Percentiles rank a stretch among this genome's conserved stretches.
Evolutionary conservation across 805 yeast species (phyloP).

Genomic region (Zygosaccharomyces lentus): DNA sequence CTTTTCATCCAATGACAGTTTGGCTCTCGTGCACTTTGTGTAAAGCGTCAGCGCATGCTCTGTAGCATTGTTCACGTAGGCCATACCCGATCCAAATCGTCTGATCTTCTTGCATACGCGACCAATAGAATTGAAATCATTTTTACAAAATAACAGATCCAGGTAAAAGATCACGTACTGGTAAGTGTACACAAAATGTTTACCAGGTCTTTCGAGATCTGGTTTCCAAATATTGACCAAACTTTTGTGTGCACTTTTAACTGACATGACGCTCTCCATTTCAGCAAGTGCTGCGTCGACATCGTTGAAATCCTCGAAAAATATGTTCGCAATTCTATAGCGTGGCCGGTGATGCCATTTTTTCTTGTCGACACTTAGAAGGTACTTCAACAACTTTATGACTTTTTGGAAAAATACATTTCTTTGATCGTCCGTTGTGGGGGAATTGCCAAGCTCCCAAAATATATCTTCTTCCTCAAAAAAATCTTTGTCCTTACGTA

Average conservation of each 20-base stretch:
- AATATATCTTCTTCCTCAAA: conserved; percentile 22
- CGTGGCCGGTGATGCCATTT: conserved; percentile 91
- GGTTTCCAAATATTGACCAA: conserved; percentile 91
- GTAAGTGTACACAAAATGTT: conserved; percentile 74
- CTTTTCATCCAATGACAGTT: conserved; percentile 26
- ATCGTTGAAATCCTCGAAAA: conserved; percentile 51
- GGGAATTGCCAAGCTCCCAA: conserved; percentile 22
- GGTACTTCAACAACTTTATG: conserved; percentile 43
- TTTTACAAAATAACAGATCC: conserved; percentile 46
- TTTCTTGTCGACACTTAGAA: conserved; percentile 63
- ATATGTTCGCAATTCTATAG: conserved; percentile 63
- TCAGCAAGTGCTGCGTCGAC: conserved; percentile 54
- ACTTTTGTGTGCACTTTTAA: conserved; percentile 64
- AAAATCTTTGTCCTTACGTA: conserved; percentile 39
- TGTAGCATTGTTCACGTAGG: conserved; percentile 34
- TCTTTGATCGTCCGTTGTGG: conserved; percentile 15
- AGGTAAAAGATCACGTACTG: conserved; percentile 65
- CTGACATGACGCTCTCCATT: conserved; percentile 56
- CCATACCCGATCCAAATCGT: conserved; percentile 72
- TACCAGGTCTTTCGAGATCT: conserved; percentile 86
- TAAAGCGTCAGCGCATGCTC: conserved; percentile 27
- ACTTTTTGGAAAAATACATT: conserved; percentile 39
- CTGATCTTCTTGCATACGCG: conserved; percentile 69
- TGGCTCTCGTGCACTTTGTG: conserved; percentile 18
- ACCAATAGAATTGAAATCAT: conserved; percentile 57